These are phyloP conservation scores for Leccinum fibrillosum DNA, from an alignment of 768 basidiomycete genomes.

Conservation along the genomic window DNA sequence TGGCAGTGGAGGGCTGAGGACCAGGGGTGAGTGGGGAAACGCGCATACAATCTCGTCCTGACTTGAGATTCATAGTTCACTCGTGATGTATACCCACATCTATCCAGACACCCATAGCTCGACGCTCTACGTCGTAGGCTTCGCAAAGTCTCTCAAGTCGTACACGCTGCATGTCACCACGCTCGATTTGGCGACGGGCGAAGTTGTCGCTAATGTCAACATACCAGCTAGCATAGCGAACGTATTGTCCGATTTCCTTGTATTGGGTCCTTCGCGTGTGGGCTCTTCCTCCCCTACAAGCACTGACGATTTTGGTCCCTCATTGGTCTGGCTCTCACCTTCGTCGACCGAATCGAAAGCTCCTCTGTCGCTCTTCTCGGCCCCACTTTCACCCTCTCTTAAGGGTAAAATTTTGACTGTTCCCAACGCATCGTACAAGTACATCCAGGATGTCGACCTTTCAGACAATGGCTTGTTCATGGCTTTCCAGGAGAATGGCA, in stretches of 20 bases:
- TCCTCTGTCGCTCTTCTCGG: constrained; percentile 22
- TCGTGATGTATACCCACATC: constrained; percentile 62
- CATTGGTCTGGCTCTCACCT: constrained; percentile 35
- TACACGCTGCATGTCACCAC: constrained; percentile 68
- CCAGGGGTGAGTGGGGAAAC: constrained; percentile 48
- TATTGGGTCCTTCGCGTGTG: constrained; percentile 27
- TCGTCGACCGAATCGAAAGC: constrained; percentile 10
- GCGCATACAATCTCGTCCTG: background rate
- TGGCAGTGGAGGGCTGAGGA: constrained; percentile 79
- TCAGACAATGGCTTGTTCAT: constrained; percentile 56
- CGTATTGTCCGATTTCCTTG: constrained; percentile 35
- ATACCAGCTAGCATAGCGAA: constrained; percentile 50
- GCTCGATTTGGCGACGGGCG: constrained; percentile 53
- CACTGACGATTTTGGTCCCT: constrained; percentile 13
- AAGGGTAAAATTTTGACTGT: constrained; percentile 43
- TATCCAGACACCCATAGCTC: constrained; percentile 46
- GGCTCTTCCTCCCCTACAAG: background rate
- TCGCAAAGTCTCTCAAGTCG: constrained; percentile 40
- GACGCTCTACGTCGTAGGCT: constrained; percentile 55
- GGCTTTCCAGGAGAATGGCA: constrained; percentile 53
- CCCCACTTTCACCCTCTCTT: constrained; percentile 51
- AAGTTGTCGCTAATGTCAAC: constrained; percentile 44
- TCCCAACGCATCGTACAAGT: constrained; percentile 44
- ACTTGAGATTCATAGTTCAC: constrained; percentile 43
- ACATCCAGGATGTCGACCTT: constrained; percentile 62